Base-by-base conservation (phyloP, 768 basidiomycete genomes). In the Leccinum disarticulatum region DNA sequence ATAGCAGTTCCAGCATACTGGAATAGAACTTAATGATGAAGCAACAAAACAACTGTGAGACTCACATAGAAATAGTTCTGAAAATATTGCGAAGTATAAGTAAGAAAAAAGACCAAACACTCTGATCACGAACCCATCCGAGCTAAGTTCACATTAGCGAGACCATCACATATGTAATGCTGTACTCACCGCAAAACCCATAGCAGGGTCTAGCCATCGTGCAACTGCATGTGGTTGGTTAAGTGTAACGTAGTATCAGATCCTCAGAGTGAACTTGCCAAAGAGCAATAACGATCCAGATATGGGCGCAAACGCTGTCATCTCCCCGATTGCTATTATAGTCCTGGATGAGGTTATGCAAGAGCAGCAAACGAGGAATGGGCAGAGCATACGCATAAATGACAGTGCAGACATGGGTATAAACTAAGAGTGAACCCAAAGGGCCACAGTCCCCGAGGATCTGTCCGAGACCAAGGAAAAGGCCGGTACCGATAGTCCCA, bases 51-150 rank as follows among this genome's bases (percentile, higher is more conserved):
- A 3, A n/a, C 1, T n/a, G 13, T 15, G n/a, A 35, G 17, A 65
- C 68, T 33, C 31, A 72, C 74, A 48, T 70, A 71, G 61, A 73
- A 77, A 58, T 74, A 77, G 47, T 76, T 74, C 73, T 74, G 51
- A 8, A 49, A 7, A 9, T 9, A 22, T 46, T 38, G 22, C 22
- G 14, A 47, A 25, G 8, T 31, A 28, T 66, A n/a, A 66, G 59
- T 35, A 53, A 7, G 25, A 30, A 9, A 31, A 41, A 49, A 33
- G 4, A 19, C 51, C 22, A 8, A 56, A 28, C 22, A 27, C 52
- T 5, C n/a, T 33, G 36, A 10, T 51, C n/a, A 58, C 62, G 41
- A 55, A 69, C 68, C 68, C 68, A 69, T 62, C 68, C 67, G 19
- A 69, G 68, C 68, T 69, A 19, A 17, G 2, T 48, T 33, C 54